phyloP scores from a whole-genome alignment of 164 flowering plant genomes.

The Magnolia officinalis region DNA sequence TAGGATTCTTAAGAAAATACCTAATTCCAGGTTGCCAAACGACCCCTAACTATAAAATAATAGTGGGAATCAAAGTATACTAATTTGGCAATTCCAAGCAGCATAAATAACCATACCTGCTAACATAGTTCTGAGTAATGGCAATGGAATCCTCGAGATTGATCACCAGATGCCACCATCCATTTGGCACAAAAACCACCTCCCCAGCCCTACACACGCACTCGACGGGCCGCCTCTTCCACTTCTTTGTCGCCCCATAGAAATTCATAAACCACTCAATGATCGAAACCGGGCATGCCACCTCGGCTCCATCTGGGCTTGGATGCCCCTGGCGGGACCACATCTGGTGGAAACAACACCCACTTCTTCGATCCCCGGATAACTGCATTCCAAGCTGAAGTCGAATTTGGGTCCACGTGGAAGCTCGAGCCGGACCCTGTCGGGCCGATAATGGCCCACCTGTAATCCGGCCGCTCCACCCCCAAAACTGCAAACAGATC shows the following conservation, averaged over 20 bases:
- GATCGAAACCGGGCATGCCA: slow-evolving; percentile 95
- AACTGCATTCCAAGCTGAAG: slow-evolving; percentile 99
- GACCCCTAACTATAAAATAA: not conserved
- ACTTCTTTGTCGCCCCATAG: slow-evolving; percentile 64
- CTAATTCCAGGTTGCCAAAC: too few species aligned
- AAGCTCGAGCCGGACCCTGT: slow-evolving; percentile 86
- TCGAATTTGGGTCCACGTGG: slow-evolving; percentile 95
- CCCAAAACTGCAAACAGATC: slow-evolving; percentile 87
- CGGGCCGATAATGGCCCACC: slow-evolving; percentile 95
- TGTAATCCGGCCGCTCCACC: slow-evolving; percentile 83
- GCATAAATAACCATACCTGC: slow-evolving; percentile 52
- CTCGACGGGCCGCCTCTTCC: slow-evolving; percentile 80
- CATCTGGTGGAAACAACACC: slow-evolving; percentile 92
- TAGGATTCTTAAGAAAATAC: too few species aligned
- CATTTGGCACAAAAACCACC: slow-evolving; percentile 90
- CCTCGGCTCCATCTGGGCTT: slow-evolving; percentile 96
- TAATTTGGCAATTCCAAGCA: not conserved
- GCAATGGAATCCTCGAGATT: slow-evolving; percentile 95
- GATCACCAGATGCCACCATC: slow-evolving; percentile 99
- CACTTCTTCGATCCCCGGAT: slow-evolving; percentile 93
- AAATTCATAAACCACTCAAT: slow-evolving; percentile 99
- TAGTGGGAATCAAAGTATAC: not conserved
- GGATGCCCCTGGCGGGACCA: slow-evolving; percentile 97
- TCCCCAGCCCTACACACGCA: slow-evolving; percentile 95
- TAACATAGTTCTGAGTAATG: slow-evolving; percentile 91